Evolutionary conservation across 805 yeast genomes (phyloP), one percentile per base, ranked within the genome.

Genomic region (Wickerhamomyces queroliae): DNA sequence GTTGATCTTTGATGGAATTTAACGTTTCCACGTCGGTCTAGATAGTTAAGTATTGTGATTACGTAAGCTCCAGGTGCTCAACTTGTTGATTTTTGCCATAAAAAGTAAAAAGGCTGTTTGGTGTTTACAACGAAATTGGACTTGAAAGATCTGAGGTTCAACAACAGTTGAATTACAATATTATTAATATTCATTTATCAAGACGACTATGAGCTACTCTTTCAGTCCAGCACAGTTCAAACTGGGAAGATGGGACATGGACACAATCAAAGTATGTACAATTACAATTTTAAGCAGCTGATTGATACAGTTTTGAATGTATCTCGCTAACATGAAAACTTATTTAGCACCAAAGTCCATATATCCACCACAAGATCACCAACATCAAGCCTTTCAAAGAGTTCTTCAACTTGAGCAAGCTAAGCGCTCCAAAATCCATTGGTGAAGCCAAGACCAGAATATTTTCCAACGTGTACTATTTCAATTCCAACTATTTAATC

Each of bases 401-500:
- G 15, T 52, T 50, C 41, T 44, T 50, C 37, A 47, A 48, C 28
- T 21, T 41, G 6, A 32, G 42, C 5, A 48, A 45, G 19, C 21
- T 52, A 7, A 37, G 38, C 2, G 20, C 30, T 5, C 53, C 53
- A 3, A 35, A 41, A 20, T 38, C 45, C 2, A 6, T 47, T 6
- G 16, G 19, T 1, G 55, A 50, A 8, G 36, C 42, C 36, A 47
- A 45, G 28, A 29, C 33, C 3, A 41, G 55, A 5, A 12, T 44
- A 8, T 2, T 36, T 4, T 39, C 38, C 7, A 52, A 52, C 30
- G n/a, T 48, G 13, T 39, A 31, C 31, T 50, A 45, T 41, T 52
- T 47, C 39, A 49, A 49, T 22, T 50, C 55, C n/a, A 52, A 52
- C 34, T 52, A 52, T 20, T 40, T 49, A 3, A 49, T 47, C 10